These are phyloP conservation scores for Phaeosphaeria sp. DNA, from an alignment of 2,329 filamentous ascomycete genomes.

Conservation along the genomic window DNA sequence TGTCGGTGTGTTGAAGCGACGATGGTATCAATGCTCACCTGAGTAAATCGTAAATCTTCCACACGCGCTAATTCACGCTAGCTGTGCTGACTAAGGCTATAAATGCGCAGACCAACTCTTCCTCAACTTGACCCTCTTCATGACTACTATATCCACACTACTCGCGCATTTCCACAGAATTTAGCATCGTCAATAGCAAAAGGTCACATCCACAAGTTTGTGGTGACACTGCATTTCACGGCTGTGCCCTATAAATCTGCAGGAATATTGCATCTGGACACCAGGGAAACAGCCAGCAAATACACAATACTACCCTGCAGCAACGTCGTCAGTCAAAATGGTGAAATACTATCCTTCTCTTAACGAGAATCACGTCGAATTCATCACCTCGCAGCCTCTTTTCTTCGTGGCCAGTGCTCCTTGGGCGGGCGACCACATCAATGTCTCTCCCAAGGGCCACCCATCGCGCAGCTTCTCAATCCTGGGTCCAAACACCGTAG, in stretches of 20 bases:
- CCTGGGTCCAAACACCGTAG: conserved; percentile 64
- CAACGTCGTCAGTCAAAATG: conserved; percentile 55
- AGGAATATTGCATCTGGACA: not conserved
- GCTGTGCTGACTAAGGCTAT: not conserved
- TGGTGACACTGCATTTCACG: not conserved
- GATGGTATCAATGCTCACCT: not conserved
- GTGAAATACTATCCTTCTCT: conserved; percentile 65
- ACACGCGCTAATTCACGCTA: not conserved
- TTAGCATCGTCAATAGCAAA: not conserved
- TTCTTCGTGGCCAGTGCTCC: conserved; percentile 81
- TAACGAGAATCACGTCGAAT: conserved; percentile 63
- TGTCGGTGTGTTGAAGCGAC: not conserved
- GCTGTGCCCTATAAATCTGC: not conserved
- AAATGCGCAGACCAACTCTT: not conserved
- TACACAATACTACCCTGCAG: not conserved
- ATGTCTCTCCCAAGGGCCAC: conserved; percentile 78
- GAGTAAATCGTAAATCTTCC: not conserved
- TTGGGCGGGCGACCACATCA: conserved; percentile 71
- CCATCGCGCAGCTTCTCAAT: conserved; percentile 68
- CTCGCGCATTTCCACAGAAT: not conserved
- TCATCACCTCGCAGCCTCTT: conserved; percentile 71
- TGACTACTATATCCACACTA: not conserved
- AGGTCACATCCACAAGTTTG: not conserved
- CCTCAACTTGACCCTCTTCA: not conserved
- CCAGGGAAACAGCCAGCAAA: not conserved